Base-by-base conservation (phyloP, 371 early-diverging fungal species). In the Haplosporangium sp. region DNA sequence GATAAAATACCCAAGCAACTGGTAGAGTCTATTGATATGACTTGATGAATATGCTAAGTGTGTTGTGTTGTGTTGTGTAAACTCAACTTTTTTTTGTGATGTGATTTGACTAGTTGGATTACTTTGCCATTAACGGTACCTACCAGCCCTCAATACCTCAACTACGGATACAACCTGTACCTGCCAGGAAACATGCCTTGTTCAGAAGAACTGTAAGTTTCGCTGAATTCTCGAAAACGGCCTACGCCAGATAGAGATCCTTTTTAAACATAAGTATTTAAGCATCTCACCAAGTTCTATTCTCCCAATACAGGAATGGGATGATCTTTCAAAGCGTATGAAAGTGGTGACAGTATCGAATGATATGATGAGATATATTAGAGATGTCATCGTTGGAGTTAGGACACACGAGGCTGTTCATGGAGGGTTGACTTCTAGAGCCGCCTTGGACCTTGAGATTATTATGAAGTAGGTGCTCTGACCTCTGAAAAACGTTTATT, bases 321-420 rank as follows among this genome's bases (percentile, higher is more conserved):
- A 87, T 53, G 74, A 77, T 1, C 65, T 91, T n/a, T 72, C 85
- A 8, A 83, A 83, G 47, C 76, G 83, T 34, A 86, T 88, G 48
- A 77, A 72, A n/a, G 70, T 58, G n/a, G 88, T 91, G 1, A 77
- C 88, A 47, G 81, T 91, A 19, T 84, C 87, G 67, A 89, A 87
- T 61, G 91, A 91, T 52, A 87, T 91, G 60, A 86, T 84, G 38
- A 69, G 90, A 3, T 91, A 90, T 55, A 87, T 91, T 42, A 79
- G 91, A 15, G 91, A 91, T 76, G 87, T 91, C 55, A 86, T 91
- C 2, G 90, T 91, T 8, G 90, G 87, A 11, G 71, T 91, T 27
- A 86, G 91, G 10, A 89, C 89, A 6, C 91, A 91, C 69, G 88
- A 88, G 6, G 69, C 84, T 34, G 86, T 91, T 8, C 86, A 85